Base-by-base conservation (phyloP, 371 early-diverging fungal genomes). In the Apophysomyces variabilis region DNA sequence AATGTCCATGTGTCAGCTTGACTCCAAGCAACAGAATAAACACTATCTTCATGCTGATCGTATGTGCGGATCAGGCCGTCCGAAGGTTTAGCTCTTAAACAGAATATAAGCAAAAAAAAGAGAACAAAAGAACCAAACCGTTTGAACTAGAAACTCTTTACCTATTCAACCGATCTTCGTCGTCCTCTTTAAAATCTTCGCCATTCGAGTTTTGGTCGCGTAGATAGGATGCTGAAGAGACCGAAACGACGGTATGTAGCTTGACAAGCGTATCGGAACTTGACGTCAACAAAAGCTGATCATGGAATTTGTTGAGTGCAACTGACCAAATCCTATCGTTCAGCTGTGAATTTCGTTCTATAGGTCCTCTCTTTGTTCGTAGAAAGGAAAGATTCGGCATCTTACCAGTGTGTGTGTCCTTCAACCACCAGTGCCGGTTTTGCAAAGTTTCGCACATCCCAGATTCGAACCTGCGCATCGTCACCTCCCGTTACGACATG, bases 21-120 rank as follows among this genome's bases (percentile, higher is more conserved):
- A 50, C 95, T 94, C 98, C 98, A 97, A 16, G 90, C 89, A 3
- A 89, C 92, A 5, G 90, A 76, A 69, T 97, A 96, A 1, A 96
- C 96, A 62, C 92, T 92, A 65, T 96, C 95, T 74, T 97, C 97
- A 70, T 96, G 96, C 66, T 95, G 93, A 59, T 95, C 94, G 67
- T 86, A 95, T 7, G 92, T 89, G 18, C 84, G 81, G 12, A 96
- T 85, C 39, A 95, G 77, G 1, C 95, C 95, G 73, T 97, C 96
- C 0, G 83, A 81, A 5, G 92, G 89, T 57, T 79, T 83, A 18
- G 83, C 85, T 58, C 69, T 76, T 41, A 13, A 41, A 41, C 4
- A 41, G 6, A 41, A 41, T 11, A 11, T 45, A 60, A 21, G 16
- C 5, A 58, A 12, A 39, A 61, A 45, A 46, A 1, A 56, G 32